Conservation (phyloP, 805 yeast species). For the Candida germanica region DNA sequence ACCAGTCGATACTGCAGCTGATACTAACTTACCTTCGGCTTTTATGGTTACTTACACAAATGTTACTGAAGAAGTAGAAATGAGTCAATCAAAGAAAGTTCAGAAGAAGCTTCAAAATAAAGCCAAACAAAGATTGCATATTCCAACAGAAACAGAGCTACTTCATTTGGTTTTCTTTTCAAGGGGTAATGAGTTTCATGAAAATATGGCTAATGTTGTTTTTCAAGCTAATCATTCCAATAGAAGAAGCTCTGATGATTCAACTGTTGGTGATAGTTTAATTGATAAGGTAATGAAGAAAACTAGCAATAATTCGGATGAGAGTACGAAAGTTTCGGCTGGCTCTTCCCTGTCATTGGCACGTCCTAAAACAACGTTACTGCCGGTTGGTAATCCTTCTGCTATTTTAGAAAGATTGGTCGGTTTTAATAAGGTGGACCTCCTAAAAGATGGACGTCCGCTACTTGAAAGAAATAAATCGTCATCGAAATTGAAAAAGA, state of each 20-base stretch:
- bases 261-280: conserved; percentile 2
- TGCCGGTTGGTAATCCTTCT: conserved; percentile 9
- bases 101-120: conserved; percentile 11
- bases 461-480: not conserved
- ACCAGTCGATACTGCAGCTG: conserved; percentile 7
- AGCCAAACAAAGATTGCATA: conserved; percentile 5
- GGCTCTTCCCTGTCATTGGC: not conserved
- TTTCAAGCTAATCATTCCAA: conserved; percentile 17
- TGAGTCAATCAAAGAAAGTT: conserved; percentile 1
- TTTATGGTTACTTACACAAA: conserved; percentile 1
- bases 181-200: conserved; percentile 41
- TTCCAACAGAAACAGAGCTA: conserved; percentile 46
- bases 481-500: conserved; percentile 11
- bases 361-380: conserved; percentile 8
- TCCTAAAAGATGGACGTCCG: not conserved
- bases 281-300: conserved; percentile 4
- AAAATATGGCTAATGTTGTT: conserved; percentile 25
- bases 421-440: conserved; percentile 5
- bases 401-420: conserved; percentile 12
- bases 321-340: not conserved
- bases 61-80: not conserved
- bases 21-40: conserved; percentile 11
- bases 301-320: conserved; percentile 1
- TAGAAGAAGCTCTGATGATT: conserved; percentile 5
- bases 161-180: conserved; percentile 67